Conservation (phyloP, 2,329 filamentous ascomycete genomes). For the Talaromyces funiculosus region DNA sequence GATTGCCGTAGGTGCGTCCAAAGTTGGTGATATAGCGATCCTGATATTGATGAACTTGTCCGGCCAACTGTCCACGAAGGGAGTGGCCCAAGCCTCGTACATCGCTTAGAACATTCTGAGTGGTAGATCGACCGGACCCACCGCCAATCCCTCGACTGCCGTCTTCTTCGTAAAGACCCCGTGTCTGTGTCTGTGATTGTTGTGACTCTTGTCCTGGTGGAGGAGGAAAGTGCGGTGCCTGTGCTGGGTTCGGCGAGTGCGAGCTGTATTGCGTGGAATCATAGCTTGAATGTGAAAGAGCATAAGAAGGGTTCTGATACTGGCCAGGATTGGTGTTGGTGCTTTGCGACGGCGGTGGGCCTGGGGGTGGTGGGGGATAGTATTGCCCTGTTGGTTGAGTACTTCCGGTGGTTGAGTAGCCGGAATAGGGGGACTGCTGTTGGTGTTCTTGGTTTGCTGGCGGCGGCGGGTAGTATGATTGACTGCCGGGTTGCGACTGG, state of each 20-base stretch:
- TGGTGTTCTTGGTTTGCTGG: slow-evolving; percentile 13
- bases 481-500: neutral
- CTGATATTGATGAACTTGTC: slow-evolving; percentile 42
- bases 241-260: slow-evolving; percentile 1
- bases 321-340: neutral
- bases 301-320: neutral
- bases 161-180: slow-evolving; percentile 29
- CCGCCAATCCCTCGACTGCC: slow-evolving; percentile 26
- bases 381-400: slow-evolving; percentile 22
- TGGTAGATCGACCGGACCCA: slow-evolving; percentile 18
- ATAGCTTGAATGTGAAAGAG: slow-evolving; percentile 2
- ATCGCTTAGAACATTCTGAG: slow-evolving; percentile 34
- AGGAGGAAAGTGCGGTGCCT: slow-evolving; percentile 39
- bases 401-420: neutral
- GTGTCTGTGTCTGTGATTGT: slow-evolving; percentile 30
- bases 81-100: slow-evolving; percentile 33
- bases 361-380: slow-evolving; percentile 37
- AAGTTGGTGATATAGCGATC: slow-evolving; percentile 26
- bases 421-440: neutral
- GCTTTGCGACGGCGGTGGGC: slow-evolving; percentile 22
- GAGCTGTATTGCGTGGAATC: slow-evolving; percentile 6
- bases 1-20: slow-evolving; percentile 24
- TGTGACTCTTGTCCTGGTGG: slow-evolving; percentile 30
- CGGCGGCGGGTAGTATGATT: slow-evolving; percentile 11
- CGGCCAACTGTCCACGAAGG: slow-evolving; percentile 25